Evolutionary conservation across 2,329 filamentous ascomycete genomes (phyloP).

Genomic region (Diaporthe sp.): DNA sequence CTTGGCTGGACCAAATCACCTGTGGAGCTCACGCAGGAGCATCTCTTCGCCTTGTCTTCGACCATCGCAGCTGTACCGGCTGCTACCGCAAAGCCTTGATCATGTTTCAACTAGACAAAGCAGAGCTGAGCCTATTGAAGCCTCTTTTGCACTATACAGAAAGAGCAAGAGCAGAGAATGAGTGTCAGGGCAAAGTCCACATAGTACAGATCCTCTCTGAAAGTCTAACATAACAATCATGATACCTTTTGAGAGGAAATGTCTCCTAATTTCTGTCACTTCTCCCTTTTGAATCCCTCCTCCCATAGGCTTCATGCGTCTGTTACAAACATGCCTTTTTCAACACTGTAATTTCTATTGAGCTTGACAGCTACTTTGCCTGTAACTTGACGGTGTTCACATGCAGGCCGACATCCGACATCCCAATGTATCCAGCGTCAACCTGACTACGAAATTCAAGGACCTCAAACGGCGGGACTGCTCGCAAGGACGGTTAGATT

Average conservation of each 20-base stretch:
- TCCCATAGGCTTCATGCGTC: neutral
- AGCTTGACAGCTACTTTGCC: neutral
- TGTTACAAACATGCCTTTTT: neutral
- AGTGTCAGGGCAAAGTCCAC: neutral
- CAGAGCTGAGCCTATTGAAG: too few relatives aligned
- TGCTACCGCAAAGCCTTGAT: slow-evolving; percentile 1
- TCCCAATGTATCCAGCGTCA: neutral
- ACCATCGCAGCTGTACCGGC: slow-evolving; percentile 13
- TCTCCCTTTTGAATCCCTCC: neutral
- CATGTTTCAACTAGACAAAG: too few relatives aligned
- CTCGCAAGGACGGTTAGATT: neutral
- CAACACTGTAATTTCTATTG: neutral
- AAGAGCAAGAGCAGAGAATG: neutral
- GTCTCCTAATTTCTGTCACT: too few relatives aligned
- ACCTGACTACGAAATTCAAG: too few relatives aligned
- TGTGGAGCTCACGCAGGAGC: slow-evolving; percentile 4
- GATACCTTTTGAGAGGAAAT: neutral
- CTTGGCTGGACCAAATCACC: slow-evolving; percentile 26
- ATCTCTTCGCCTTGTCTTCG: slow-evolving; percentile 23
- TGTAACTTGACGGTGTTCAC: neutral
- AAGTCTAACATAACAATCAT: neutral
- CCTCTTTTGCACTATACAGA: neutral
- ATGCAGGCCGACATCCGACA: neutral
- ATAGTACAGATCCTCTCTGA: neutral
- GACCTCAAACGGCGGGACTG: neutral